Evolutionary conservation across 768 basidiomycete species (phyloP).

Genomic region (Lentinula sp.): DNA sequence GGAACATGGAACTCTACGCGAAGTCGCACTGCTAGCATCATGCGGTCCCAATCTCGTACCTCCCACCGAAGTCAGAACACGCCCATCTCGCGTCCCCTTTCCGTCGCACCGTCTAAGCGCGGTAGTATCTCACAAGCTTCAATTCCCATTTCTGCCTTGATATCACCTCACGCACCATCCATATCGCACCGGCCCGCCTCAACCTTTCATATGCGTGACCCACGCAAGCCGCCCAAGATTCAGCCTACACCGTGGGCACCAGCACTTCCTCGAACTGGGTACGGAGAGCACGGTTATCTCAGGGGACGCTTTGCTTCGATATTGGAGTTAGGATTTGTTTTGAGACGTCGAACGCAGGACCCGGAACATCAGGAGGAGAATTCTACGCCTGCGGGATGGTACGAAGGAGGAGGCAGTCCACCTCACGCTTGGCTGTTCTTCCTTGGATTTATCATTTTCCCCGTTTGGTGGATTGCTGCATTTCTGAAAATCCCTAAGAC

Average conservation of each 20-base stretch:
- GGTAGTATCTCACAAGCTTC: slow-evolving; percentile 64
- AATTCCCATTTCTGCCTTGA: slow-evolving; percentile 74
- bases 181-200: slow-evolving; percentile 40
- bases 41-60: slow-evolving; percentile 26
- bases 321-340: background rate
- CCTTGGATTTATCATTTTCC: slow-evolving; percentile 46
- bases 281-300: background rate
- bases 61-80: slow-evolving; percentile 17
- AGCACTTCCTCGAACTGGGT: slow-evolving; percentile 32
- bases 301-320: background rate
- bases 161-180: slow-evolving; percentile 76
- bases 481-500: slow-evolving; percentile 38
- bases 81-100: slow-evolving; percentile 21
- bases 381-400: slow-evolving; percentile 3
- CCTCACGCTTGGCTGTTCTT: slow-evolving; percentile 53
- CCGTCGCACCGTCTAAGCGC: slow-evolving; percentile 28
- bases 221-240: slow-evolving; percentile 54
- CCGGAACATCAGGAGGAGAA: slow-evolving; percentile 19
- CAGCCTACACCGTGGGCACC: slow-evolving; percentile 61
- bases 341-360: slow-evolving; percentile 11
- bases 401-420: slow-evolving; percentile 21
- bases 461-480: slow-evolving; percentile 47
- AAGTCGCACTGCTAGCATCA: slow-evolving; percentile 20
- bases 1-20: slow-evolving; percentile 40
- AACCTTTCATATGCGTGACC: slow-evolving; percentile 78